Conservation (phyloP, 768 basidiomycete genomes). For the Leucogyrophana mollusca region DNA sequence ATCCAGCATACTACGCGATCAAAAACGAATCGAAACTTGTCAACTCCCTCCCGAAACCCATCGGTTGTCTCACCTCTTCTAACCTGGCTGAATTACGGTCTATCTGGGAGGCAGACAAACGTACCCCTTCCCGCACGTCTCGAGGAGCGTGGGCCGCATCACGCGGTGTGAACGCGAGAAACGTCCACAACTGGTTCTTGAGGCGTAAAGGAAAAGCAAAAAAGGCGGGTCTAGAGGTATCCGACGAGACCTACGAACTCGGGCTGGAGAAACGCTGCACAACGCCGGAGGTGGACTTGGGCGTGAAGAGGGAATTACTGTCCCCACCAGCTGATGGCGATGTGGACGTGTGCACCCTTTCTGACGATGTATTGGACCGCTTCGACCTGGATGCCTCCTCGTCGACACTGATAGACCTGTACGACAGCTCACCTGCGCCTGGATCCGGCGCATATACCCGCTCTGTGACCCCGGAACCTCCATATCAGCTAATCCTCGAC, state of each 20-base stretch:
- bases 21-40: too few relatives aligned
- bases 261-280: neutral
- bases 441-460: too few relatives aligned
- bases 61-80: neutral
- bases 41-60: too few relatives aligned
- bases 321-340: too few relatives aligned
- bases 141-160: neutral
- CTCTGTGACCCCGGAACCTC: too few relatives aligned
- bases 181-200: neutral
- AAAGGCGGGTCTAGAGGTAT: neutral
- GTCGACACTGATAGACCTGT: neutral
- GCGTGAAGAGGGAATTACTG: neutral
- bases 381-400: neutral
- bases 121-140: neutral
- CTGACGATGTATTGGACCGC: neutral
- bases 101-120: neutral
- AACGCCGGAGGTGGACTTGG: neutral
- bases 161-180: neutral
- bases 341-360: neutral
- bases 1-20: too few relatives aligned
- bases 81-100: neutral
- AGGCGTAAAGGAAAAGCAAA: neutral
- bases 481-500: too few relatives aligned
- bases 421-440: too few relatives aligned
- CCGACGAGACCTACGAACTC: neutral